A percentile compares a stretch with the other conserved stretches of the same genome.
Evolutionary conservation across 2,329 filamentous ascomycete genomes (phyloP).

Genomic region (Apiospora marii): DNA sequence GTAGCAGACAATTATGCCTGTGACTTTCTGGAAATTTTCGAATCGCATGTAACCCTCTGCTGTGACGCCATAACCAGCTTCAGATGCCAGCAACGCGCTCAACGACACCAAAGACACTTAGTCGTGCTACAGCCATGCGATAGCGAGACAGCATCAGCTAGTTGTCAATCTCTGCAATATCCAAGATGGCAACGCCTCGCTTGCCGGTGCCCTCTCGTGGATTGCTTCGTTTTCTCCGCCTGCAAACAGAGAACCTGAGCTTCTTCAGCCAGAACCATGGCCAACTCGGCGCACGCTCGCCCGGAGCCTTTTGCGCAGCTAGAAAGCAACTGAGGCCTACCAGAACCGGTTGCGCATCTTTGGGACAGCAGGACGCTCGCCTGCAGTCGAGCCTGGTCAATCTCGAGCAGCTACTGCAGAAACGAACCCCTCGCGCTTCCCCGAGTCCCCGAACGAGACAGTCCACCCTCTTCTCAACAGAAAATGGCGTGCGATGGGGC

Average conservation of each 20-base stretch:
- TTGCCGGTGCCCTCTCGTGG: constrained; percentile 59
- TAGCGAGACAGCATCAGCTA: constrained; percentile 2
- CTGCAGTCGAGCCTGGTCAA: constrained; percentile 43
- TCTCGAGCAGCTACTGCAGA: constrained; percentile 31
- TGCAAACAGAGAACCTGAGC: constrained; percentile 68
- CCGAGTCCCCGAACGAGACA: constrained; percentile 10
- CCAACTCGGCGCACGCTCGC: constrained; percentile 28
- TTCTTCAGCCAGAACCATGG: constrained; percentile 55
- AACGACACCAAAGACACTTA: not conserved
- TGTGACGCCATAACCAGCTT: constrained; percentile 15
- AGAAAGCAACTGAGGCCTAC: constrained; percentile 16
- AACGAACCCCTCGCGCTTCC: not conserved
- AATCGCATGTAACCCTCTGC: not conserved
- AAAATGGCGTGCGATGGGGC: constrained; percentile 2
- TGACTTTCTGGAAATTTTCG: constrained; percentile 20
- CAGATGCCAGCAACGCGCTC: not conserved
- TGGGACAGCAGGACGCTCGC: constrained; percentile 28
- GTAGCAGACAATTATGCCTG: not conserved
- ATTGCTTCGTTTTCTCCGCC: constrained; percentile 76
- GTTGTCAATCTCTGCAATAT: constrained; percentile 15
- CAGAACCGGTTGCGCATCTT: constrained; percentile 28
- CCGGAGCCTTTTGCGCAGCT: constrained; percentile 34
- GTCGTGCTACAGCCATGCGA: not conserved
- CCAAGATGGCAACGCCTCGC: constrained; percentile 55
- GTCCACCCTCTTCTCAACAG: not conserved